Evolutionary conservation across 129 eudicot species (phyloP).

Genomic region (Rutidosis leptorrhynchoides): DNA sequence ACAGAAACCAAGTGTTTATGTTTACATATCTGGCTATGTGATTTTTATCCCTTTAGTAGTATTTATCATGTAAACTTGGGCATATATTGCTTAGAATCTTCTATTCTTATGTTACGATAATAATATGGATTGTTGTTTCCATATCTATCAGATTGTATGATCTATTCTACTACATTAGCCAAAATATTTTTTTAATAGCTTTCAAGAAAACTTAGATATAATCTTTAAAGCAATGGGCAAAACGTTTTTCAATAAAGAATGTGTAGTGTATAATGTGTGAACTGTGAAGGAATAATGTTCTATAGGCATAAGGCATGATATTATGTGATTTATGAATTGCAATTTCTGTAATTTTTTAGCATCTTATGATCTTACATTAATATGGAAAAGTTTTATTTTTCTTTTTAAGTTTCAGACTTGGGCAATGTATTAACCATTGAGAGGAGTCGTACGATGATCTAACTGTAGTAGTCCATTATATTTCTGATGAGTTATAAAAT

Average conservation of each 20-base stretch:
- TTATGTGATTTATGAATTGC: neutral
- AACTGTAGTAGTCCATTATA: neutral
- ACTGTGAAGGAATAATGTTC: neutral
- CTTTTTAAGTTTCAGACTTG: neutral
- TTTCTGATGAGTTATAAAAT: neutral
- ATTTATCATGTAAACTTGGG: neutral
- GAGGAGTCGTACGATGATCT: neutral
- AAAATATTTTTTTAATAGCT: too few relatives aligned
- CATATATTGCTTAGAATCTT: neutral
- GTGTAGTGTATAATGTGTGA: slow-evolving; percentile 9
- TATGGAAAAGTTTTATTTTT: neutral
- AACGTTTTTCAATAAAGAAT: slow-evolving; percentile 3
- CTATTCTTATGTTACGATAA: slow-evolving; percentile 5
- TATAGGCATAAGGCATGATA: slow-evolving; percentile 7
- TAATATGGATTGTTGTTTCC: slow-evolving; percentile 2
- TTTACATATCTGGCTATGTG: neutral
- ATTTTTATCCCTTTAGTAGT: neutral
- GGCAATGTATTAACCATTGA: neutral
- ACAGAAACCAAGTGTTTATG: neutral
- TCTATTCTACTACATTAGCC: neutral
- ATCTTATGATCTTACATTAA: neutral
- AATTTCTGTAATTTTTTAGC: neutral
- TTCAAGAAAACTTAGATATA: neutral
- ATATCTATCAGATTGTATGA: neutral
- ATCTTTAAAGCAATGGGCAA: neutral